Percentiles rank a stretch among this genome's conserved stretches.
Conservation (phyloP, 2,329 filamentous ascomycete genomes). For the Nothopassalora personata region DNA sequence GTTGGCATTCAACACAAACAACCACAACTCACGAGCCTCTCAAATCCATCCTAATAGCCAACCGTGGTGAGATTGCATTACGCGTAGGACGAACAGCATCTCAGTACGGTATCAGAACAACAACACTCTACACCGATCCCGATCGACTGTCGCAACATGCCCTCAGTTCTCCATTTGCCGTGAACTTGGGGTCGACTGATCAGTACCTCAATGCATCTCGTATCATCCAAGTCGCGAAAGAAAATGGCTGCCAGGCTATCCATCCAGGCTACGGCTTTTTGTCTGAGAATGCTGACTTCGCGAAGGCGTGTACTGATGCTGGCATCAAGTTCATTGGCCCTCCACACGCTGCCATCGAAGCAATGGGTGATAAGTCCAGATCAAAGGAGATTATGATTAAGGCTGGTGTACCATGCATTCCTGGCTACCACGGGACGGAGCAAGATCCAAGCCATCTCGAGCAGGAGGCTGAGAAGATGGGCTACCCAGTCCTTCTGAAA, state of each 20-base stretch:
- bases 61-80: slow-evolving; percentile 93
- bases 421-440: slow-evolving; percentile 85
- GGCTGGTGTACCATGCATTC: slow-evolving; percentile 93
- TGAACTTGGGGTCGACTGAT: slow-evolving; percentile 75
- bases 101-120: slow-evolving; percentile 83
- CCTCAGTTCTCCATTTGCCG: slow-evolving; percentile 72
- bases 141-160: slow-evolving; percentile 86
- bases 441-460: slow-evolving; percentile 63
- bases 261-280: slow-evolving; percentile 95
- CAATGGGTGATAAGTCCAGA: slow-evolving; percentile 86
- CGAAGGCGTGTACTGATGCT: slow-evolving; percentile 78
- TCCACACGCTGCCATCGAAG: slow-evolving; percentile 66
- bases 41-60: slow-evolving; percentile 82
- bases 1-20: slow-evolving; percentile 24
- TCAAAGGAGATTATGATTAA: slow-evolving; percentile 96
- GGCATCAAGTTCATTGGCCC: slow-evolving; percentile 94
- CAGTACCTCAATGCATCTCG: slow-evolving; percentile 91
- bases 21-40: slow-evolving; percentile 25
- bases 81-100: slow-evolving; percentile 85
- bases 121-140: slow-evolving; percentile 90
- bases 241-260: slow-evolving; percentile 80
- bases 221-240: slow-evolving; percentile 82
- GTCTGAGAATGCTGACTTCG: slow-evolving; percentile 89
- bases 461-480: slow-evolving; percentile 66
- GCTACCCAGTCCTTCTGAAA: slow-evolving; percentile 60